Percentiles rank a stretch among this genome's conserved stretches.
phyloP scores from a whole-genome alignment of 768 basidiomycete species.

The Boletus subcaerulescens region DNA sequence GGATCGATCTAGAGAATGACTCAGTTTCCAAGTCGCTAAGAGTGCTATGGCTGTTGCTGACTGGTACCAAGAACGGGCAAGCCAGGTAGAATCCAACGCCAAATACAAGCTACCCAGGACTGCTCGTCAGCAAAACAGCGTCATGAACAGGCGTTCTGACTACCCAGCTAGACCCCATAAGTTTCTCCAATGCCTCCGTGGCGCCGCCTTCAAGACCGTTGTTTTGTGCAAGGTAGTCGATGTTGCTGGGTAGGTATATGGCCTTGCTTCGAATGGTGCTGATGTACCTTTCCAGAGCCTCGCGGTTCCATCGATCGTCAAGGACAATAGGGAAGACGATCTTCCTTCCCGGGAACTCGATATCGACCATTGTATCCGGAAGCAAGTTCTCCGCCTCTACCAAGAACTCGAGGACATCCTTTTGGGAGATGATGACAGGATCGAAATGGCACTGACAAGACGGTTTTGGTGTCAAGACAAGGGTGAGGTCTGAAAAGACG shows the following conservation, averaged over 20 bases:
- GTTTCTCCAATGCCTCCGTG: constrained; percentile 42
- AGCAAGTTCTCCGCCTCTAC: constrained; percentile 37
- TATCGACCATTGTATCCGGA: constrained; percentile 37
- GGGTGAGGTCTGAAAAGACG: not conserved
- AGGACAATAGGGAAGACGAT: constrained; percentile 62
- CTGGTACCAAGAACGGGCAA: constrained; percentile 58
- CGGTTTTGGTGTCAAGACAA: not conserved
- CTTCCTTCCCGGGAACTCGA: constrained; percentile 48
- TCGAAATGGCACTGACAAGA: constrained; percentile 49
- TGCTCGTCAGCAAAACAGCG: not conserved
- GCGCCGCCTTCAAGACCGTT: constrained; percentile 50
- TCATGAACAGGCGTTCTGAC: not conserved
- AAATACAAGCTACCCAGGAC: constrained; percentile 48
- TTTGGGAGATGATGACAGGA: constrained; percentile 40
- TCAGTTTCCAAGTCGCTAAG: not conserved
- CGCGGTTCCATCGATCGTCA: constrained; percentile 55
- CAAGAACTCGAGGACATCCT: constrained; percentile 41
- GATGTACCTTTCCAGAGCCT: constrained; percentile 59
- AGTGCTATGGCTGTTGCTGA: constrained; percentile 30
- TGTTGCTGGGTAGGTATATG: constrained; percentile 65
- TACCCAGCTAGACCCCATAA: constrained; percentile 53
- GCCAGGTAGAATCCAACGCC: constrained; percentile 65
- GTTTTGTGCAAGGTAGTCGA: constrained; percentile 62
- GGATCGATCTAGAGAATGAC: constrained; percentile 46
- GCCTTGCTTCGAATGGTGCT: constrained; percentile 51